Evolutionary conservation across 495 filamentous ascomycete genomes (phyloP), one percentile per base, ranked within the genome.

Genomic region (Neurospora discreta): DNA sequence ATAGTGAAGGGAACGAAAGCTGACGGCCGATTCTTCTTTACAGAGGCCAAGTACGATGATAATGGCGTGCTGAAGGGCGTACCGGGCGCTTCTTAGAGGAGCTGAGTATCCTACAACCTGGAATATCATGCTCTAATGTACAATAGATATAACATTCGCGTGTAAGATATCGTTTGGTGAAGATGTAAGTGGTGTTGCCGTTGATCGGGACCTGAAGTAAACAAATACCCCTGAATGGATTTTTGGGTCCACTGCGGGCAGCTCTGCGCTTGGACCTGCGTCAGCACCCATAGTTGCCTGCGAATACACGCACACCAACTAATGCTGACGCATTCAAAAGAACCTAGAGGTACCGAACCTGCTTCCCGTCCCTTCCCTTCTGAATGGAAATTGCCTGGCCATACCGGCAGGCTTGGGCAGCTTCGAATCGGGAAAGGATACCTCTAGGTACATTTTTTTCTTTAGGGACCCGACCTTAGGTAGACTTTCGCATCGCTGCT

Each of bases 1-100:
- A 36, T 5, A 38, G 5, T 38, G 33, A 38, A 38, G 38, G 38
- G 38, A 38, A 38, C 38, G 38, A 60, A 60, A 60, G 23, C 82
- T 73, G 80, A 43, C 39, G 39, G n/a, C 65, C 20, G 26, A 38
- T 70, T 16, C 2, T 58, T 60, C 7, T 60, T 60, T 3, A 20
- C 77, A 95, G 92, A 95, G 84, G 93, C 93, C 52, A 90, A 88
- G 80, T 96, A 95, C 78, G 92, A 95, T 80, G 87, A 94, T 75
- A 94, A 94, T 76, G 93, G 93, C 26, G 79, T 75, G 23, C 79
- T 85, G 36, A 78, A 79, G 75, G 71, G 72, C 40, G 39, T 73
- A 5, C 68, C 72, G 15, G 41, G 65, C 38, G 20, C 46, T 26
- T 60, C 38, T 44, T 67, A 38, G 39, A 30, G 23, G 20, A 18